Percentiles rank a stretch among this genome's conserved stretches.
Conservation (phyloP, 106 monocot genomes). For the Allium fistulosum region DNA sequence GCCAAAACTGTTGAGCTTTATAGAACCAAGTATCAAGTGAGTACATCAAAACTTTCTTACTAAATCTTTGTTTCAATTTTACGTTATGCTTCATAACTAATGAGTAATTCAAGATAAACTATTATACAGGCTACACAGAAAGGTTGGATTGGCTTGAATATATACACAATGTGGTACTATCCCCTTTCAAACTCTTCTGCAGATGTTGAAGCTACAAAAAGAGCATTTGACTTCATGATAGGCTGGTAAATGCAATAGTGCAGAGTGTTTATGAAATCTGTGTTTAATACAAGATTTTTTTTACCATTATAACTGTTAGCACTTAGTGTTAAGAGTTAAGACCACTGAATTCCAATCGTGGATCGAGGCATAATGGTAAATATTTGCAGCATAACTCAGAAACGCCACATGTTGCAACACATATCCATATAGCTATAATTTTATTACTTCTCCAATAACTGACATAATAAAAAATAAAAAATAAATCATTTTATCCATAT, state of each 20-base stretch:
- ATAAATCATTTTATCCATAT: neutral
- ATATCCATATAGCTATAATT: neutral
- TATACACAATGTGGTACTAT: slow-evolving; percentile 26
- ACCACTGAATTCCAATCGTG: no score
- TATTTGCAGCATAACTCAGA: no score
- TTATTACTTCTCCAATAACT: neutral
- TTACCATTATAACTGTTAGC: no score
- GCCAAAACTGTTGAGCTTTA: slow-evolving; percentile 30
- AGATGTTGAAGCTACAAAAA: slow-evolving; percentile 54
- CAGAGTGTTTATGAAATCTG: no score
- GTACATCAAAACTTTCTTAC: neutral
- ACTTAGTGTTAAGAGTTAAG: no score
- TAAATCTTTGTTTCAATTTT: no score
- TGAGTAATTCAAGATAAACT: neutral
- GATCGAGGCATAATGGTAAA: no score
- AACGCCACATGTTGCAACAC: no score
- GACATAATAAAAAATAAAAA: no score
- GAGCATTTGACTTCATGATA: slow-evolving; percentile 29
- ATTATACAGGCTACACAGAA: slow-evolving; percentile 42
- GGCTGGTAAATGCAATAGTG: slow-evolving; percentile 40
- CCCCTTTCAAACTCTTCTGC: slow-evolving; percentile 41
- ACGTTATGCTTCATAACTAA: no score
- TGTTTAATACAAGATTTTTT: no score
- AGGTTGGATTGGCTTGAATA: slow-evolving; percentile 52
- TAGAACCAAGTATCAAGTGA: slow-evolving; percentile 47